Evolutionary conservation across 176 grass and related monocot species (phyloP).

Genomic region (Alopecurus myosuroides): DNA sequence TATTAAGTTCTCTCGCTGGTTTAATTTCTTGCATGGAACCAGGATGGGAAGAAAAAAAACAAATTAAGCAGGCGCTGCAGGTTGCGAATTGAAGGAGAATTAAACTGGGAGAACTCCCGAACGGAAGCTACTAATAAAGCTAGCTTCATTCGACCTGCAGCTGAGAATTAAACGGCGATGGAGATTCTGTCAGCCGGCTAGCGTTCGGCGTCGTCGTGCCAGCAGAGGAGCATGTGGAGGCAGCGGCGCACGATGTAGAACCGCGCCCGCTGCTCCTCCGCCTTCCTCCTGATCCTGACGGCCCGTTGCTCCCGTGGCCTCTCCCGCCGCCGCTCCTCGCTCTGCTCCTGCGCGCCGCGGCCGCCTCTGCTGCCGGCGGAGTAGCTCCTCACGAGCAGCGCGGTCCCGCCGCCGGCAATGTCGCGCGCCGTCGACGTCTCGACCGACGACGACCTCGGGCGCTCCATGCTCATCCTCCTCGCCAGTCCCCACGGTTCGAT

Average conservation of each 20-base stretch:
- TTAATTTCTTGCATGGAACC: too few species aligned
- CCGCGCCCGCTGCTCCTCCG: conserved; percentile 35
- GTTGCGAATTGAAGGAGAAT: too few species aligned
- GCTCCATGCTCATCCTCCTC: background rate
- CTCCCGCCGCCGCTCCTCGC: background rate
- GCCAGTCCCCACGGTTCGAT: too few species aligned
- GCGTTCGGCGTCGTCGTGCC: conserved; percentile 27
- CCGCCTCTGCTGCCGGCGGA: background rate
- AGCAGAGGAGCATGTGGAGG: conserved; percentile 59
- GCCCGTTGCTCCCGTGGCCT: background rate
- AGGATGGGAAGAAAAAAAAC: too few species aligned
- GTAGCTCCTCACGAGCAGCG: conserved; percentile 13
- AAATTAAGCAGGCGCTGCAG: too few species aligned
- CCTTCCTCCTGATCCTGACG: conserved; percentile 1
- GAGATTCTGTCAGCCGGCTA: too few species aligned
- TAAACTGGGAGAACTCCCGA: too few species aligned
- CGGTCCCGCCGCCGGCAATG: background rate
- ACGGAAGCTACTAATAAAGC: too few species aligned
- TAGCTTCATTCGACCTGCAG: too few species aligned
- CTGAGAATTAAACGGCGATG: too few species aligned
- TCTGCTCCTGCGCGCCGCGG: background rate
- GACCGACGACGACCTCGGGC: background rate
- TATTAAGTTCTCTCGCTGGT: too few species aligned
- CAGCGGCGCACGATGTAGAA: conserved; percentile 54
- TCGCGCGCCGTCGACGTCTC: background rate